phyloP scores from a whole-genome alignment of 208 protist genomes.

The Acanthamoeba royreba region DNA sequence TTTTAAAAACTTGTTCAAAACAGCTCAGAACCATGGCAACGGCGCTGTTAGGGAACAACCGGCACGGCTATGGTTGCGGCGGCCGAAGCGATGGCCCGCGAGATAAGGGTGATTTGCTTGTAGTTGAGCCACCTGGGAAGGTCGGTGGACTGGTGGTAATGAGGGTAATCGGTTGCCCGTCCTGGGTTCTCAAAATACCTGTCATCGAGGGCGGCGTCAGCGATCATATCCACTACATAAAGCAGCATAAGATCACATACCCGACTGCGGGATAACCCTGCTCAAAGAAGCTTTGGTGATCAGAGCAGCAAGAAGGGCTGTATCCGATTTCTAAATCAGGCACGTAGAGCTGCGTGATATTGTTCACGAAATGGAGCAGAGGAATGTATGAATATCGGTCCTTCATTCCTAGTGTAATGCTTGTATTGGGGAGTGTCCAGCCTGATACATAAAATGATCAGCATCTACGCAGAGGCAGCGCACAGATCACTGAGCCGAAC shows the following conservation, averaged over 20 bases:
- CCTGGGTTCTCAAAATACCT: slow-evolving; percentile 26
- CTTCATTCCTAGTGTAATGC: slow-evolving; percentile 22
- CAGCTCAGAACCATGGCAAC: neutral
- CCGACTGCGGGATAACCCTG: slow-evolving; percentile 33
- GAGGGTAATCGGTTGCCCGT: slow-evolving; percentile 10
- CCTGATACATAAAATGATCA: too few species aligned
- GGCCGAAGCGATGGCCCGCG: neutral
- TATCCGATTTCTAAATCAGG: neutral
- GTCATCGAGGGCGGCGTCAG: neutral
- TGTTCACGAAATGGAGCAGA: neutral
- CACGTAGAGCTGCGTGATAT: slow-evolving; percentile 10
- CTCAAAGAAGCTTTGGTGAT: slow-evolving; percentile 47
- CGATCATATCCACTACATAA: neutral
- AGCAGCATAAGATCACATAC: neutral
- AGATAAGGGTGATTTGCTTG: neutral
- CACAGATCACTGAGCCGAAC: neutral
- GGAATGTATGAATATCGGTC: neutral
- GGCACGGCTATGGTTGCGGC: slow-evolving; percentile 25
- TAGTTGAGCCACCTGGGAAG: neutral
- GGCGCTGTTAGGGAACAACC: too few species aligned
- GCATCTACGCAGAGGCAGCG: too few species aligned
- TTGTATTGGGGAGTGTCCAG: neutral
- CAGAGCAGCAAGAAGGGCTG: slow-evolving; percentile 41
- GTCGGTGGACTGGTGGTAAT: slow-evolving; percentile 30
- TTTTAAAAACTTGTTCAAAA: neutral